phyloP scores from a whole-genome alignment of 768 basidiomycete species.

The Boletus tomentosulus region DNA sequence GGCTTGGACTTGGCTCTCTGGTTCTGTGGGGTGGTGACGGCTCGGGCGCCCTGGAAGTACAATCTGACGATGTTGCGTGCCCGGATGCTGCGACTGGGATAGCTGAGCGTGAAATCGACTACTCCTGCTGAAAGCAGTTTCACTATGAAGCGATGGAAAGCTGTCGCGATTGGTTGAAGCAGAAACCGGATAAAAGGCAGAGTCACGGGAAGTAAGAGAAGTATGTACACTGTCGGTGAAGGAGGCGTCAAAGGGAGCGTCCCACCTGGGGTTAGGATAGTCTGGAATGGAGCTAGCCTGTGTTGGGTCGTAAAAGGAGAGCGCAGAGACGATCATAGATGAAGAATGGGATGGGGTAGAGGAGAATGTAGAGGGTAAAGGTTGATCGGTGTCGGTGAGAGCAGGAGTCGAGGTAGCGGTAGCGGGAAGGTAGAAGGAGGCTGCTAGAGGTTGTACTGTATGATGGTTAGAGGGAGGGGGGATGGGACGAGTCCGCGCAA shows the following conservation, averaged over 20 bases:
- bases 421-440: constrained; percentile 3
- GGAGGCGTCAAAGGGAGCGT: constrained; percentile 12
- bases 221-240: constrained; percentile 1
- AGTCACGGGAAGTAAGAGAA: neutral
- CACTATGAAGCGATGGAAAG: constrained; percentile 1
- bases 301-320: constrained; percentile 52
- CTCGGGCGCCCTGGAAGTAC: constrained; percentile 4
- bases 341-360: constrained; percentile 1
- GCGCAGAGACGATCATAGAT: constrained; percentile 51
- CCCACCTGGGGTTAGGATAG: constrained; percentile 39
- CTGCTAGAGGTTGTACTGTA: neutral
- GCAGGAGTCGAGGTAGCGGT: neutral
- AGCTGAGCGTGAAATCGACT: neutral
- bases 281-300: constrained; percentile 32
- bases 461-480: neutral
- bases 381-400: neutral
- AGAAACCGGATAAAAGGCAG: neutral
- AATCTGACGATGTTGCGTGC: constrained; percentile 9
- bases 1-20: neutral
- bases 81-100: neutral
- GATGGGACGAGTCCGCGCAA: neutral
- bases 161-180: neutral
- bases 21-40: neutral
- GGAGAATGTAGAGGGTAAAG: constrained; percentile 1
- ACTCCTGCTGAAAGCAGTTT: neutral